Evolutionary conservation across 2,329 filamentous ascomycete species (phyloP).

Genomic region (Fusarium ramigenum): DNA sequence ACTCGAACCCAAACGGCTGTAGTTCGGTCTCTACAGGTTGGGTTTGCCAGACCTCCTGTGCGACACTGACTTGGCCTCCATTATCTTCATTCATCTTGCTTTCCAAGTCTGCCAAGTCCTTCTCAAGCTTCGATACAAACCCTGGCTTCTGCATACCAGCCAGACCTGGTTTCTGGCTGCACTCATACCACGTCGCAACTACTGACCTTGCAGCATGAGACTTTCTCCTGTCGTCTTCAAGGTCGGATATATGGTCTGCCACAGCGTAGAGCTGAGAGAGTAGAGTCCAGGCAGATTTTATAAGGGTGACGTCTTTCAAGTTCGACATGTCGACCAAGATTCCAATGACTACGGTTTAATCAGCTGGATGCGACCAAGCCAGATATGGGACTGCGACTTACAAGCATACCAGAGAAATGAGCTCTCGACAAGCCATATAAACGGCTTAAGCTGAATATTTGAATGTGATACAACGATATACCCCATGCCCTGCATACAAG

Average conservation of each 20-base stretch:
- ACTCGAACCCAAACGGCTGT: constrained; percentile 24
- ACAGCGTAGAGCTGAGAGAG: background rate
- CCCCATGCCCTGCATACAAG: constrained; percentile 14
- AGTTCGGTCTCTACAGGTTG: background rate
- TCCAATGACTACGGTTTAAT: background rate
- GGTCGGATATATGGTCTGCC: background rate
- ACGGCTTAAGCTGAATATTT: background rate
- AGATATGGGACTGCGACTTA: background rate
- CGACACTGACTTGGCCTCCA: background rate
- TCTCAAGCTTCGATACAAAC: constrained; percentile 10
- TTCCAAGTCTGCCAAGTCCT: background rate
- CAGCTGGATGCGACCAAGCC: background rate
- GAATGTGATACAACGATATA: constrained; percentile 4
- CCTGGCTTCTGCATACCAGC: background rate
- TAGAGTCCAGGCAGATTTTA: constrained; percentile 8
- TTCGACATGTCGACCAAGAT: constrained; percentile 14
- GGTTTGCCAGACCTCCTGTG: background rate
- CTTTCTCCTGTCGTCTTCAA: constrained; percentile 10
- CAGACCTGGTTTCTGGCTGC: constrained; percentile 4
- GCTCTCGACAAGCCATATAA: background rate
- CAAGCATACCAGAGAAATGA: constrained; percentile 16
- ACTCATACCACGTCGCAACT: constrained; percentile 17
- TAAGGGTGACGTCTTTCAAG: background rate
- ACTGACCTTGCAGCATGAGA: constrained; percentile 15
- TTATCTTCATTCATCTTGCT: accelerated